phyloP scores from a whole-genome alignment of 352 stramenopile genomes.

The Phytophthora kernoviae region DNA sequence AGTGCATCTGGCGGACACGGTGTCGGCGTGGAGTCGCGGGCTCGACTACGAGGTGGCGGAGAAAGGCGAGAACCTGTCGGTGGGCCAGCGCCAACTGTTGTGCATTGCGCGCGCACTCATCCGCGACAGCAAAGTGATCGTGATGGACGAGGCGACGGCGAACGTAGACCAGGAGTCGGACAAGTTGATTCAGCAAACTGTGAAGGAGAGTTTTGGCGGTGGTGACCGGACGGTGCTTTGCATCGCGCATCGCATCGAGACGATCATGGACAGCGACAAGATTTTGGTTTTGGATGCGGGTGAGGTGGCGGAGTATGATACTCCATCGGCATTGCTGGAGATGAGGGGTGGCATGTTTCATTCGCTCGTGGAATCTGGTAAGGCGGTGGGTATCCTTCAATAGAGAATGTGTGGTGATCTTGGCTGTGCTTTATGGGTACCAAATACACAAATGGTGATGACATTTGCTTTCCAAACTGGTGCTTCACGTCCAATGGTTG shows the following conservation, averaged over 20 bases:
- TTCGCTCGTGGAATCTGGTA: slow-evolving; percentile 34
- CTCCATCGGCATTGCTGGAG: slow-evolving; percentile 59
- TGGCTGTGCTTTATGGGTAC: too few relatives aligned
- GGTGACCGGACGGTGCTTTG: slow-evolving; percentile 89
- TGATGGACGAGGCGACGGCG: slow-evolving; percentile 96
- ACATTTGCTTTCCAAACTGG: too few relatives aligned
- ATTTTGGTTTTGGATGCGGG: slow-evolving; percentile 91
- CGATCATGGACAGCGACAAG: slow-evolving; percentile 93
- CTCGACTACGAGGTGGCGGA: slow-evolving; percentile 91
- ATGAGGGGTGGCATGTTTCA: slow-evolving; percentile 77
- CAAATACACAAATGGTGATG: too few relatives aligned
- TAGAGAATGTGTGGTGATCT: too few relatives aligned
- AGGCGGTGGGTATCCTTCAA: slow-evolving; percentile 4
- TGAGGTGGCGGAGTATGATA: slow-evolving; percentile 29
- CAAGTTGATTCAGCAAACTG: slow-evolving; percentile 62
- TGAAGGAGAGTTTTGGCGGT: slow-evolving; percentile 88
- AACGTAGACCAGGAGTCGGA: slow-evolving; percentile 89
- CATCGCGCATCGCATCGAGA: slow-evolving; percentile 94
- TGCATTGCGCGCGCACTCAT: slow-evolving; percentile 95
- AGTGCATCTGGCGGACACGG: slow-evolving; percentile 61
- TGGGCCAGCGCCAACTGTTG: slow-evolving; percentile 95
- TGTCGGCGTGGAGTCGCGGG: slow-evolving; percentile 58
- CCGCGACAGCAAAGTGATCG: slow-evolving; percentile 86
- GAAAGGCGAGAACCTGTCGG: slow-evolving; percentile 93
- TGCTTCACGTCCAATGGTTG: too few relatives aligned